Evolutionary conservation across 768 basidiomycete genomes (phyloP).

Genomic region (Dentipellis fragilis): DNA sequence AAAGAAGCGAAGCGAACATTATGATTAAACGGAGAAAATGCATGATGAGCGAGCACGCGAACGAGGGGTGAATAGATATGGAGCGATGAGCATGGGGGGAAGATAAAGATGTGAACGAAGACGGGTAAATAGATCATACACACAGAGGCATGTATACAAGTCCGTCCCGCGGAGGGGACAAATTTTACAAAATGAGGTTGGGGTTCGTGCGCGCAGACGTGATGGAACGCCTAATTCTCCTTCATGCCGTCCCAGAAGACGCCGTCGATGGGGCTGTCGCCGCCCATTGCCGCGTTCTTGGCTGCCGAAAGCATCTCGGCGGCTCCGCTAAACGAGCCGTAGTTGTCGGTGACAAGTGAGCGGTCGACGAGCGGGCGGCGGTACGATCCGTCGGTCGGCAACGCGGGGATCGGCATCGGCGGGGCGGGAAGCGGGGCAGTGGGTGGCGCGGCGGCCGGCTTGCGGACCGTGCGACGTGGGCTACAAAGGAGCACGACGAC

Average conservation of each 20-base stretch:
- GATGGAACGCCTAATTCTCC: neutral
- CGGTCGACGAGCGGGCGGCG: conserved; percentile 9
- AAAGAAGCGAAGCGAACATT: neutral
- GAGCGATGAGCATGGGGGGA: too few relatives aligned
- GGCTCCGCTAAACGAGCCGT: neutral
- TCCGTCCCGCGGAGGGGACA: neutral
- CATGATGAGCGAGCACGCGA: too few relatives aligned
- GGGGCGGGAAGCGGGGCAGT: conserved; percentile 7
- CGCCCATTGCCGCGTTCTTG: neutral
- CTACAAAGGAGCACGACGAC: neutral
- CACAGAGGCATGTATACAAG: neutral
- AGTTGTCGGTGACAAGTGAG: conserved; percentile 5
- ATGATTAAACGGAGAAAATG: neutral
- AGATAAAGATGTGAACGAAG: too few relatives aligned
- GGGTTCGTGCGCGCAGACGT: neutral
- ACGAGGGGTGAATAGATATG: too few relatives aligned
- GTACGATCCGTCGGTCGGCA: neutral
- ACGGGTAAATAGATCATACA: neutral
- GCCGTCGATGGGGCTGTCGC: neutral
- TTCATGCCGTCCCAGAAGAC: neutral
- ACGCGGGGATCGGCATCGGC: neutral
- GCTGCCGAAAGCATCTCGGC: neutral
- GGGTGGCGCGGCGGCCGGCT: conserved; percentile 11
- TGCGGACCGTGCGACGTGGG: conserved; percentile 11
- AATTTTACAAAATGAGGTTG: too few relatives aligned